These are phyloP conservation scores for Achlya hypogyna DNA, from an alignment of 352 stramenopile species.

Conservation along the genomic window DNA sequence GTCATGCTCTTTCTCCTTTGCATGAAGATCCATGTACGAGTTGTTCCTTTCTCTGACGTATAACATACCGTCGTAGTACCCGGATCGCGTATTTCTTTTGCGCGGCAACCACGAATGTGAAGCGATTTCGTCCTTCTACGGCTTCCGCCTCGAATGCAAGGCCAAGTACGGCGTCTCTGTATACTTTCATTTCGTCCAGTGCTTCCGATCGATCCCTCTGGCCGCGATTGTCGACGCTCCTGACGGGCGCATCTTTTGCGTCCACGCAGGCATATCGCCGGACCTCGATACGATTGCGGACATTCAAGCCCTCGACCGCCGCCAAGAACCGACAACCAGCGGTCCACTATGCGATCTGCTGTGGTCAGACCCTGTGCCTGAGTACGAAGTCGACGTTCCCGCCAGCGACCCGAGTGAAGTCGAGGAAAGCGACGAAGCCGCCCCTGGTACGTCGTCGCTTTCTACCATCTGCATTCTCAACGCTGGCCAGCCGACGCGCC, in stretches of 20 bases:
- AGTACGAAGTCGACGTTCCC: conserved; percentile 9
- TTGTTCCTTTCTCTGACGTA: background rate
- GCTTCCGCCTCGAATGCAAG: conserved; percentile 70
- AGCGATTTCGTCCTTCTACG: conserved; percentile 80
- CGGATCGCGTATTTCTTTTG: conserved; percentile 51
- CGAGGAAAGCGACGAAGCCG: background rate
- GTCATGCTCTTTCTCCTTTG: conserved; percentile 71
- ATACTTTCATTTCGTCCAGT: conserved; percentile 76
- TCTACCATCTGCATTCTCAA: background rate
- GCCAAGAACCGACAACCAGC: conserved; percentile 44
- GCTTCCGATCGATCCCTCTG: conserved; percentile 65
- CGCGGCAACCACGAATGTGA: conserved; percentile 80
- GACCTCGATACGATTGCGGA: conserved; percentile 38
- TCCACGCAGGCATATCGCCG: conserved; percentile 63
- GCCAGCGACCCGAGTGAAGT: no score
- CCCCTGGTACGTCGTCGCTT: background rate
- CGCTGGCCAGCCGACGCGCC: background rate
- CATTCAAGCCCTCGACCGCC: conserved; percentile 52
- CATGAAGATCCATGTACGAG: conserved; percentile 43
- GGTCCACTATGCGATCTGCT: conserved; percentile 64
- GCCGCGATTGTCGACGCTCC: conserved; percentile 41
- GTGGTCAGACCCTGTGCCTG: conserved; percentile 48
- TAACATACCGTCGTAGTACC: conserved; percentile 27
- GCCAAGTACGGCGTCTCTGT: conserved; percentile 70
- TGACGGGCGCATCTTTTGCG: conserved; percentile 46